Evolutionary conservation across 257 asterid species (phyloP), one percentile per base, ranked within the genome.

Genomic region (Voacanga thouarsii): DNA sequence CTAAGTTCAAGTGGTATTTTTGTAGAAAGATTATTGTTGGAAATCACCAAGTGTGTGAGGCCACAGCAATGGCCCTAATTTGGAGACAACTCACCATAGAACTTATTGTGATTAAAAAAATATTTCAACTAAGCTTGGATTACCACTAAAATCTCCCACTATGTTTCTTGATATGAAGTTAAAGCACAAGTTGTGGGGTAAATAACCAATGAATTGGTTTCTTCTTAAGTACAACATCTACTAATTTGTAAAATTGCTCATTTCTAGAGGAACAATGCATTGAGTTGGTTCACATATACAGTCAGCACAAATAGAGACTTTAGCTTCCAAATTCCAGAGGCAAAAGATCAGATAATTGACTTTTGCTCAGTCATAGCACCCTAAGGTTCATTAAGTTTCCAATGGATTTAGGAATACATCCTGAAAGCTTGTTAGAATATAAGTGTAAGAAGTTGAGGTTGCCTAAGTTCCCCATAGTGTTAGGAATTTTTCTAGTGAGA

Each of bases 101-200:
- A 45, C 49, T 69, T 45, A 43, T 86, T 86, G 57, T 75, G 41
- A 50, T 85, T 84, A 80, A 84, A 73, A 49, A 66, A 85, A 63
- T n/a, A 78, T 65, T 71, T 65, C 82, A 45, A 28, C 39, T 30
- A 84, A 39, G 69, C 77, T 69, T 12, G 89, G 88, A 76, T 80
- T 84, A 39, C 75, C 53, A 41, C 88, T 88, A 24, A 82, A 68
- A 43, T 19, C 83, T 80, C 82, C 85, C 23, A 74, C 76, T 55
- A 82, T 28, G 71, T 82, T 76, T 71, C 85, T 83, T 14, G 86
- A 74, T 18, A 84, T 43, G 37, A 53, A 72, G 81, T 86, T 86
- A 9, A 63, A 28, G 59, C 89, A 86, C 12, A 83, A 3, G 37
- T 81, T 82, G 49, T 83, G 79, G 2, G 87, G 89, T 43, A 83